Base-by-base conservation (phyloP, 2,329 filamentous ascomycete species). In the Botrytis fabae region DNA sequence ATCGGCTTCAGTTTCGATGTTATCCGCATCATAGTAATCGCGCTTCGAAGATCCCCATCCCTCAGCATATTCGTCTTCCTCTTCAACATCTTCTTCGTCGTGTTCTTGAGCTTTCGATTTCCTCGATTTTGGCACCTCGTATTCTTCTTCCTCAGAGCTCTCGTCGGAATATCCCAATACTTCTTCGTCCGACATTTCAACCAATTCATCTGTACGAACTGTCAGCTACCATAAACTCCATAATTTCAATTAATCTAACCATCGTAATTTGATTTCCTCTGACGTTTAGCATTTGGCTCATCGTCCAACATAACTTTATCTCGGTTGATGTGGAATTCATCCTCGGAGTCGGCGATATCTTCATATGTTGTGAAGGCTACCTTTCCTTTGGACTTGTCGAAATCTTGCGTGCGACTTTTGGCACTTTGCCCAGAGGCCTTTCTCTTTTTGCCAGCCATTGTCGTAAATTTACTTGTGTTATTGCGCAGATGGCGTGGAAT, bases 11-110 rank as follows among this genome's bases (percentile, higher is more conserved):
- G 88, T 90, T 79, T 90, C 87, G 76, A 89, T 86, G 42, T 86
- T 83, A 82, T 99, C 95, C 77, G 94, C 93, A 84, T 97, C 89
- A 83, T 99, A 99, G 83, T 98, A 97, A 78, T 97, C 95, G 75
- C 92, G 92, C 81, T 90, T 95, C 3, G 93, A 94, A 7, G 92
- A 88, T 44, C 95, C 96, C 95, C 96, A 98, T 80, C 91, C 95
- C 60, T 89, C 90, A 69, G 90, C 82, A 28, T 89, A 86, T 61
- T 87, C 86, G 12, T 88, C 87, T 42, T 86, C 84, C 32, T 85
- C 89, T 42, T 88, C 86, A 10, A 87, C 88, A 4, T 85, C 87
- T 54, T 87, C 84, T 72, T 85, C 86, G 46, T 83, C 83, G 40
- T 83, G 81, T 78, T 22, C 85, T 83, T 76, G 87, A 85, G 64